Base-by-base conservation (phyloP, 352 stramenopile species). In the Phytophthora citrophthora region DNA sequence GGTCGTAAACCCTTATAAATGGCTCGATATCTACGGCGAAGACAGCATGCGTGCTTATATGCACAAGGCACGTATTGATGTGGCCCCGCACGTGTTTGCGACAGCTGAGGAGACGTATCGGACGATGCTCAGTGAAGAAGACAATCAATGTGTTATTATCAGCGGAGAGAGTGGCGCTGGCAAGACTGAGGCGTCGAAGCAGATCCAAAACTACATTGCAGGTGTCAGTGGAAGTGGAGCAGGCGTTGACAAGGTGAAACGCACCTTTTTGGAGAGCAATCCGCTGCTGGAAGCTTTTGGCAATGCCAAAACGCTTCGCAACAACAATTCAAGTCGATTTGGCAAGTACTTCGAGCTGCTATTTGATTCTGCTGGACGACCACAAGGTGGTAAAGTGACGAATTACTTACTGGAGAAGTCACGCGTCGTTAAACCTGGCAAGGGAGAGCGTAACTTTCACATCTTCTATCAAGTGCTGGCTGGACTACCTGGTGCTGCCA, bases 271-370 rank as follows among this genome's bases (percentile, higher is more conserved):
- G 10, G 94, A 98, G 64, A 97, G 88, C 10, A 99, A 99, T 62
- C 96, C 96, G 55, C 82, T 99, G 50, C 76, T 99, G 6, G 96
- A 99, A 71, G 93, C 93, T n/a, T 98, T 98, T 73, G 96, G 96
- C 31, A 99, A 99, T 61, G 95, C 94, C 56, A 96, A 97, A 71
- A 99, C 96, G 7, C 61, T 98, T 20, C 83, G 94, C 26, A 99
- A 98, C 77, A 88, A 95, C 85, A 98, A 98, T 76, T 98, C 90
- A 13, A 97, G 87, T 61, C 91, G 95, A 47, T 98, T 98, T 61
- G 95, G 95, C 32, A 98, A 98, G 77, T 97, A 97, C 61, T 98
- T 98, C 67, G 91, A 97, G 66, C 78, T 98, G 41, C 81, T 97
- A 10, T 98, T 98, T 62, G 93, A 98, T 72, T 89, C 84, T 15